These are phyloP conservation scores for Helminthosporium solani DNA, from an alignment of 2,329 filamentous ascomycete genomes.

Conservation along the genomic window DNA sequence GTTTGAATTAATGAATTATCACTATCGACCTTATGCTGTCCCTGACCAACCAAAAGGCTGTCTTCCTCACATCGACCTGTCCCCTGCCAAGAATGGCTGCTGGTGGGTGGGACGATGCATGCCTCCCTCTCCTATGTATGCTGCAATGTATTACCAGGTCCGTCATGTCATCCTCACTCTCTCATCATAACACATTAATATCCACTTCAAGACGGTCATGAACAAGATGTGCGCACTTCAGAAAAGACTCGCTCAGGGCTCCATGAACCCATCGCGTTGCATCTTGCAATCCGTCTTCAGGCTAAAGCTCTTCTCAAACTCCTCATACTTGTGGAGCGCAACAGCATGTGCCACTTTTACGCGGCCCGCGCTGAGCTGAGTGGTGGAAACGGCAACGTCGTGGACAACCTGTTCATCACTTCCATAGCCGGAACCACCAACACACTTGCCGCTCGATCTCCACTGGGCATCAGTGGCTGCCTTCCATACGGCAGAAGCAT, in stretches of 20 bases:
- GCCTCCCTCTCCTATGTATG: no score
- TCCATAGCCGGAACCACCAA: conserved; percentile 22
- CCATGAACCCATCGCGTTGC: conserved; percentile 38
- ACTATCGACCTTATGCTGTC: no score
- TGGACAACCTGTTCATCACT: conserved; percentile 14
- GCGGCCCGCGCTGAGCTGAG: conserved; percentile 25
- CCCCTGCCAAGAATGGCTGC: no score
- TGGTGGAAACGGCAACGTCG: conserved; percentile 17
- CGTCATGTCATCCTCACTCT: not conserved
- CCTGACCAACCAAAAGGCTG: no score
- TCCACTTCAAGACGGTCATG: not conserved
- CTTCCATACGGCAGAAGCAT: conserved; percentile 41
- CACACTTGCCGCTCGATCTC: conserved; percentile 34
- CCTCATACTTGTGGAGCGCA: conserved; percentile 21
- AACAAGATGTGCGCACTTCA: not conserved
- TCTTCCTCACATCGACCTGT: no score
- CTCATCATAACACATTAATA: not conserved
- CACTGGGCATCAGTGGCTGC: conserved; percentile 42
- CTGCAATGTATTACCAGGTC: no score
- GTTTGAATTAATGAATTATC: no score
- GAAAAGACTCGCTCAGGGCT: conserved; percentile 24
- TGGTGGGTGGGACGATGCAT: no score
- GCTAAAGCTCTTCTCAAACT: conserved; percentile 28
- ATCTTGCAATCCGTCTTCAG: conserved; percentile 33
- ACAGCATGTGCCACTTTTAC: conserved; percentile 17